Evolutionary conservation across 1,284 basidiomycete genomes (phyloP).

Genomic region (Leccinum fallax): DNA sequence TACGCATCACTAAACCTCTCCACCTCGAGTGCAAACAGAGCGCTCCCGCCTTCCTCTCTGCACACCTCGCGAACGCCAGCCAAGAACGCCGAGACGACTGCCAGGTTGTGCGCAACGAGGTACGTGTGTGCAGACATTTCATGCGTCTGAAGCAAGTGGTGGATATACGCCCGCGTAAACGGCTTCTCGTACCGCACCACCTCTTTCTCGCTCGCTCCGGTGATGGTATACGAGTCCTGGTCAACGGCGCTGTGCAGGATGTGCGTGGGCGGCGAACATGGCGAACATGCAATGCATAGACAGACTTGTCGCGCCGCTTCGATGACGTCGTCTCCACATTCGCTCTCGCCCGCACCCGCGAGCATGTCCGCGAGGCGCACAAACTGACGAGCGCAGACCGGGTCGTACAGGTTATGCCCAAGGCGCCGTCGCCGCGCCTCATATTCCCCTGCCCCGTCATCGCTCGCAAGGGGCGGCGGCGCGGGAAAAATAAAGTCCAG

Average conservation of each 20-base stretch:
- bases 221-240: slow-evolving; percentile 16
- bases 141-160: slow-evolving; percentile 82
- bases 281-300: slow-evolving; percentile 65
- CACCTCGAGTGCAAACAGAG: slow-evolving; percentile 50
- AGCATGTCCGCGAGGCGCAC: slow-evolving; percentile 47
- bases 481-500: slow-evolving; percentile 77
- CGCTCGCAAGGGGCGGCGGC: slow-evolving; percentile 14
- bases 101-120: slow-evolving; percentile 72
- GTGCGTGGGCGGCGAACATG: slow-evolving; percentile 40
- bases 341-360: slow-evolving; percentile 33
- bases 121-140: slow-evolving; percentile 83
- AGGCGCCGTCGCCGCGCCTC: slow-evolving; percentile 43
- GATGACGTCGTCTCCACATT: neutral
- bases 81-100: slow-evolving; percentile 67
- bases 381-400: slow-evolving; percentile 62
- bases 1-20: slow-evolving; percentile 53
- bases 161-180: slow-evolving; percentile 72
- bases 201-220: neutral
- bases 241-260: slow-evolving; percentile 57
- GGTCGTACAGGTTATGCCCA: slow-evolving; percentile 73
- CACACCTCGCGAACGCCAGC: slow-evolving; percentile 49
- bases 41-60: slow-evolving; percentile 30
- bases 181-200: slow-evolving; percentile 28
- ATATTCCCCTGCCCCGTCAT: slow-evolving; percentile 12
- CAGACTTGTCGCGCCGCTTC: slow-evolving; percentile 41